Evolutionary conservation across 805 yeast species (phyloP).

Genomic region (Cyberlindnera meyerae): DNA sequence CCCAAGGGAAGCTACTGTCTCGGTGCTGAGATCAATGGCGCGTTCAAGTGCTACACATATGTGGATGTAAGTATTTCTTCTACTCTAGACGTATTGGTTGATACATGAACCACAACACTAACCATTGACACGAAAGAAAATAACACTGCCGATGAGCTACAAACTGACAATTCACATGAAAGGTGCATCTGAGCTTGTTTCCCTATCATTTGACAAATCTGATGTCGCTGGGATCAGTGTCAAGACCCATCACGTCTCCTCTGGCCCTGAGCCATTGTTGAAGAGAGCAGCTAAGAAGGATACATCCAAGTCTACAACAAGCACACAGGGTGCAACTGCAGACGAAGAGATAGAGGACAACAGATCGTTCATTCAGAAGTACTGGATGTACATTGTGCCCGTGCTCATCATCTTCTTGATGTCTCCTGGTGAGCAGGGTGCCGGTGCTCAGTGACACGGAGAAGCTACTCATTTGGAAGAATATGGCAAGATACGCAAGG

Average conservation of each 20-base stretch:
- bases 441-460: too few relatives aligned
- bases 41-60: slow-evolving; percentile 16
- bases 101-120: background rate
- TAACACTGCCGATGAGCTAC: slow-evolving; percentile 15
- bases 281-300: slow-evolving; percentile 2
- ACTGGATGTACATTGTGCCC: slow-evolving; percentile 59
- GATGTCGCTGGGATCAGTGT: slow-evolving; percentile 11
- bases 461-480: too few relatives aligned
- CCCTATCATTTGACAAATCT: slow-evolving; percentile 12
- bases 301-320: background rate
- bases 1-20: slow-evolving; percentile 20
- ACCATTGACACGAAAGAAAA: slow-evolving; percentile 2
- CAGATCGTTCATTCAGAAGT: slow-evolving; percentile 50
- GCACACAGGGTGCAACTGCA: background rate
- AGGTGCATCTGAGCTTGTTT: slow-evolving; percentile 19
- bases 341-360: slow-evolving; percentile 18
- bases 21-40: slow-evolving; percentile 18
- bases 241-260: slow-evolving; percentile 7
- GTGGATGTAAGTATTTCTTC: slow-evolving; percentile 9
- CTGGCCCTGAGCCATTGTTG: slow-evolving; percentile 13
- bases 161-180: slow-evolving; percentile 14
- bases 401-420: slow-evolving; percentile 37
- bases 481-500: too few relatives aligned
- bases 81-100: too few relatives aligned
- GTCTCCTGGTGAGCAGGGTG: slow-evolving; percentile 10